These are phyloP conservation scores for Albifimbria verrucaria DNA, from an alignment of 2,329 filamentous ascomycete genomes.

Conservation along the genomic window DNA sequence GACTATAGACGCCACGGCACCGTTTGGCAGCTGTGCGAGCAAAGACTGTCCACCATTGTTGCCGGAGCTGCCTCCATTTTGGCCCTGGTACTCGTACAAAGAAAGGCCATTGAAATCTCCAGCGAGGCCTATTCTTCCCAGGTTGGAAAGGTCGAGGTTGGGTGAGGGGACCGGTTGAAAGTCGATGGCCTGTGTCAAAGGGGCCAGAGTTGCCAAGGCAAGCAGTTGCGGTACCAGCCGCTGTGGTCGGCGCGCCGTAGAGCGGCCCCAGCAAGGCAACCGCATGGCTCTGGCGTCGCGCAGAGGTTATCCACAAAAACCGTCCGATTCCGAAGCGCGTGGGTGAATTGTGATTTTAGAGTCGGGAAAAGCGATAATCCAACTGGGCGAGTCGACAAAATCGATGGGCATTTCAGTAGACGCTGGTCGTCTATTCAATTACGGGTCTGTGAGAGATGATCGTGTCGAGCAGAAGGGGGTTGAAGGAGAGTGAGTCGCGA, in stretches of 20 bases:
- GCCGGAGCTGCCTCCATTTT: slow-evolving; percentile 64
- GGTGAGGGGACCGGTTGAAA: slow-evolving; percentile 63
- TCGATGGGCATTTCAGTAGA: not conserved
- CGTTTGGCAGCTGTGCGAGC: slow-evolving; percentile 79
- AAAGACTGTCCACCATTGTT: slow-evolving; percentile 80
- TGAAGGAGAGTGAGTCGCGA: not conserved
- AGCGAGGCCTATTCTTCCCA: slow-evolving; percentile 81
- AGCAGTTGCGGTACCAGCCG: slow-evolving; percentile 29
- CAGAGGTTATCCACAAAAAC: slow-evolving; percentile 9
- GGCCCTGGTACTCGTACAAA: slow-evolving; percentile 79
- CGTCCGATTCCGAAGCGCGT: not conserved
- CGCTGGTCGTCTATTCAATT: not conserved
- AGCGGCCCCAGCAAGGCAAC: slow-evolving; percentile 39
- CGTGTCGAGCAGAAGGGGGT: no score
- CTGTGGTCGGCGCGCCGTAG: slow-evolving; percentile 33
- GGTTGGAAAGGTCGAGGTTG: slow-evolving; percentile 71
- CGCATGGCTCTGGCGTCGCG: slow-evolving; percentile 40
- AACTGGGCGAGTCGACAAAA: no score
- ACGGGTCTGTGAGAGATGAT: no score
- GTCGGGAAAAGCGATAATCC: no score
- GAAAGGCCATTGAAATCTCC: slow-evolving; percentile 93
- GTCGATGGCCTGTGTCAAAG: slow-evolving; percentile 46
- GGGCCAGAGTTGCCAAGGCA: slow-evolving; percentile 37
- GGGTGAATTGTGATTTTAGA: no score
- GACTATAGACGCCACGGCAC: slow-evolving; percentile 71